phyloP scores from a whole-genome alignment of 108 stramenopile species.

The Nitzschia inconspicua region DNA sequence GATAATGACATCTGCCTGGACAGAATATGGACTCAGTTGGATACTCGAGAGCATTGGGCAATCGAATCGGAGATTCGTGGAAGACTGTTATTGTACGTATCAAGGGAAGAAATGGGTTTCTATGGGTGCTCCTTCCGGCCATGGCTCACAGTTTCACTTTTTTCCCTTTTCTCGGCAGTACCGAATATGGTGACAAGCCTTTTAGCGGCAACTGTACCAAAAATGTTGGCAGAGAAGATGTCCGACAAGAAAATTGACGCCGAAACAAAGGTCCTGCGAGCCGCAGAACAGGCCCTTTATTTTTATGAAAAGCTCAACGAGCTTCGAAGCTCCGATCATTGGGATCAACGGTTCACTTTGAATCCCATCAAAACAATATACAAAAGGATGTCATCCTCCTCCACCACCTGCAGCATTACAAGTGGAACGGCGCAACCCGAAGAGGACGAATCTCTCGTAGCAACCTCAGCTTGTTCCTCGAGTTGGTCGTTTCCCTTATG shows the following conservation, averaged over 20 bases:
- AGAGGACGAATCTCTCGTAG: too few relatives aligned
- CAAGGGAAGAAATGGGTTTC: not conserved
- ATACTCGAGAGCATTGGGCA: constrained; percentile 7
- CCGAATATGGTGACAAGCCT: constrained; percentile 10
- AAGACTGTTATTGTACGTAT: constrained; percentile 29
- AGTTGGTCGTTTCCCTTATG: too few relatives aligned
- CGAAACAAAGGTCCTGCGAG: constrained; percentile 14
- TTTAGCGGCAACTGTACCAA: constrained; percentile 15
- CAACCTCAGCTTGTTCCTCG: too few relatives aligned
- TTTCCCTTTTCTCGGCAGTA: constrained; percentile 6
- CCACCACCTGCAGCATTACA: too few relatives aligned
- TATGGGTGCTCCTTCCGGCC: not conserved
- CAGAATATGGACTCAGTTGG: not conserved
- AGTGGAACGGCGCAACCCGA: too few relatives aligned
- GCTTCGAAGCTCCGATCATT: constrained; percentile 8
- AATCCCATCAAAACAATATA: not conserved
- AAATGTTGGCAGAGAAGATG: constrained; percentile 14
- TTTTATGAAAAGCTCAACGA: constrained; percentile 21
- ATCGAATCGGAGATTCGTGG: constrained; percentile 3
- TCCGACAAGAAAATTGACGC: constrained; percentile 25
- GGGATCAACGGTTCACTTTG: not conserved
- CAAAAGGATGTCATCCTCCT: too few relatives aligned
- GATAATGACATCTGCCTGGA: constrained; percentile 7
- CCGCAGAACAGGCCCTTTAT: constrained; percentile 17
- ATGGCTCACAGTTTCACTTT: not conserved